A percentile compares a stretch with the other conserved stretches of the same genome.
phyloP scores from a whole-genome alignment of 1,139 yeast genomes.

The Hansenula sp. region DNA sequence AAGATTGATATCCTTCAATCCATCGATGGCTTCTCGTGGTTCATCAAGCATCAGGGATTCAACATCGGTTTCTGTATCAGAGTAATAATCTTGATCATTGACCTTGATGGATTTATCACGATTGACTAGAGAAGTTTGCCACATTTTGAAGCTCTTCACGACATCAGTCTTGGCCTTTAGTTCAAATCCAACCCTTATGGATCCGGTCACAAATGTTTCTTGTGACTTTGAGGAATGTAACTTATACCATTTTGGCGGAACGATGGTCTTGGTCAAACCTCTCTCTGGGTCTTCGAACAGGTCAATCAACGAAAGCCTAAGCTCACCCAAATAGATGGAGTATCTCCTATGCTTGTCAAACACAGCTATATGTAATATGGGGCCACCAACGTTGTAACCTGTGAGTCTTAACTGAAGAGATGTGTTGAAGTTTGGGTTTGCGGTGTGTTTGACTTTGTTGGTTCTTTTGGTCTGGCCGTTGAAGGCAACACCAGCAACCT shows the following conservation, averaged over 20 bases:
- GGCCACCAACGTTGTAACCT: conserved; percentile 17
- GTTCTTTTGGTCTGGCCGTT: conserved; percentile 23
- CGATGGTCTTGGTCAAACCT: conserved; percentile 18
- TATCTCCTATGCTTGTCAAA: conserved; percentile 23
- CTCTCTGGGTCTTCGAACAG: conserved; percentile 12
- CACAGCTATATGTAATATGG: conserved; percentile 28
- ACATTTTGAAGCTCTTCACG: conserved; percentile 12
- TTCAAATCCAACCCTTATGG: conserved; percentile 48
- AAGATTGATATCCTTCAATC: background rate
- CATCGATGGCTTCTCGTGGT: conserved; percentile 5
- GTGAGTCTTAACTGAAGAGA: conserved; percentile 25
- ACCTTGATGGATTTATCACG: conserved; percentile 11
- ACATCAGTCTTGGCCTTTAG: conserved; percentile 30
- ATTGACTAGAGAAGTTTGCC: conserved; percentile 16
- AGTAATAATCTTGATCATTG: conserved; percentile 29
- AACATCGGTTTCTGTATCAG: conserved; percentile 28
- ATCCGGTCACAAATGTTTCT: conserved; percentile 55
- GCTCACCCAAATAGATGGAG: conserved; percentile 23
- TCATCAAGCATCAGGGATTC: conserved; percentile 16
- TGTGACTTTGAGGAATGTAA: conserved; percentile 43
- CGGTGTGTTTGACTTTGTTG: conserved; percentile 25
- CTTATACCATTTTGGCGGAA: conserved; percentile 47
- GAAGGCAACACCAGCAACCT: conserved; percentile 20
- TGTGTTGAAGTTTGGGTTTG: conserved; percentile 34
- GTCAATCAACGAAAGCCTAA: conserved; percentile 18